Conservation (phyloP, 2,329 filamentous ascomycete species). For the Cercospora sesami region DNA sequence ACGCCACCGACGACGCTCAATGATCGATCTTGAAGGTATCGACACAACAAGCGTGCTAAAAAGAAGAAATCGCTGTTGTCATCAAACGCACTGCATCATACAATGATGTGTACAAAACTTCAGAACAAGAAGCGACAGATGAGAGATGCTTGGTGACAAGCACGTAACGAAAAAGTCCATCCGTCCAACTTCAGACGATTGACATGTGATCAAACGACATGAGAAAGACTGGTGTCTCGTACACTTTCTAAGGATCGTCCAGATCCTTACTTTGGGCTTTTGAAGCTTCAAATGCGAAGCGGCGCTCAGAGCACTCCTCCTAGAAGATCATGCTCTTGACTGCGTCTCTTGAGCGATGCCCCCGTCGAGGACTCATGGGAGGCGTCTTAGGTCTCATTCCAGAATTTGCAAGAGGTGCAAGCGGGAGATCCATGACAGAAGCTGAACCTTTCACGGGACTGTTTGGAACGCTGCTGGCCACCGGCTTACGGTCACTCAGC, state of each 20-base stretch:
- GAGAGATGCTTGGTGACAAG: conserved; percentile 20
- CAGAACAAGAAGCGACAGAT: conserved; percentile 10
- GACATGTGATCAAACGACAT: conserved; percentile 11
- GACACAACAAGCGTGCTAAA: conserved; percentile 3
- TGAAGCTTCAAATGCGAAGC: conserved; percentile 11
- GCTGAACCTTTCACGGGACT: conserved; percentile 31
- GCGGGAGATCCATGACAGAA: conserved; percentile 19
- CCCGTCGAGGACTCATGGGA: conserved; percentile 36
- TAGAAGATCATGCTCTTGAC: conserved; percentile 45
- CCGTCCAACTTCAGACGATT: background rate
- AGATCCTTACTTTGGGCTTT: background rate
- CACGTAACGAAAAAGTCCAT: conserved; percentile 7
- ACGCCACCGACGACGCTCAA: background rate
- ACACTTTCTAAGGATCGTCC: conserved; percentile 18
- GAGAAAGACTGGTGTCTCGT: conserved; percentile 4
- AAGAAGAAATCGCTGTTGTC: conserved; percentile 3
- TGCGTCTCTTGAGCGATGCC: conserved; percentile 36
- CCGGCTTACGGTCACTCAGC: conserved; percentile 29
- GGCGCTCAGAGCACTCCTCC: conserved; percentile 13
- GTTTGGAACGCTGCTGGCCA: conserved; percentile 31
- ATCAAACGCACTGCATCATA: conserved; percentile 10
- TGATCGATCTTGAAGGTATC: background rate
- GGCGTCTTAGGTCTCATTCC: conserved; percentile 35
- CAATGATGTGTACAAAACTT: conserved; percentile 14
- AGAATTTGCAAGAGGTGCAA: conserved; percentile 18